Evolutionary conservation across 202 grass and related monocot species (phyloP).

Genomic region (Setaria viridis): DNA sequence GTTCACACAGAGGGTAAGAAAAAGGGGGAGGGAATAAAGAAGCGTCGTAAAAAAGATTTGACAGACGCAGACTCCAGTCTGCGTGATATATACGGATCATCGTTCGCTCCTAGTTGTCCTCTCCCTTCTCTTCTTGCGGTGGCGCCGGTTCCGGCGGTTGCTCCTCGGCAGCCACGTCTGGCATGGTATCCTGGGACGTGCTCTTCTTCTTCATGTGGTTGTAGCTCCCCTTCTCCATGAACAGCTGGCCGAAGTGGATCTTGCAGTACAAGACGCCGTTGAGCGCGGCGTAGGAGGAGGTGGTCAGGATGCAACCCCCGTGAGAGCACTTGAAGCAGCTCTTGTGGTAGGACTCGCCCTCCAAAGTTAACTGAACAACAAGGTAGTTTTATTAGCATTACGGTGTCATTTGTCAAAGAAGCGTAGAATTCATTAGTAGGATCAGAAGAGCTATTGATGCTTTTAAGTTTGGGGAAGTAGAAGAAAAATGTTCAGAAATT

Average conservation of each 20-base stretch:
- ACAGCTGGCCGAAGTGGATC: constrained; percentile 89
- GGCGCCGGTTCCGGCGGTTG: constrained; percentile 6
- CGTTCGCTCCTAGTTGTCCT: constrained; percentile 49
- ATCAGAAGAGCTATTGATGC: neutral
- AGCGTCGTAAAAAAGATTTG: constrained; percentile 7
- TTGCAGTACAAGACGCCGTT: constrained; percentile 95
- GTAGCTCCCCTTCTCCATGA: constrained; percentile 99
- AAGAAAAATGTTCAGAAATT: neutral
- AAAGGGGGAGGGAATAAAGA: constrained; percentile 7
- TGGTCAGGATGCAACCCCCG: constrained; percentile 83
- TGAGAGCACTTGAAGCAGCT: constrained; percentile 95
- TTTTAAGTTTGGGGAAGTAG: neutral
- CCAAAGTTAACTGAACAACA: constrained; percentile 70
- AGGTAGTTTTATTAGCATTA: neutral
- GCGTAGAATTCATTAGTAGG: neutral
- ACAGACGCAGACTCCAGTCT: constrained; percentile 11
- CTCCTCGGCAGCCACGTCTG: constrained; percentile 49
- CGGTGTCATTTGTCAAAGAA: neutral
- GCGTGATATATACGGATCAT: neutral
- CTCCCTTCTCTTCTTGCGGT: constrained; percentile 46
- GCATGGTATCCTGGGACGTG: constrained; percentile 50
- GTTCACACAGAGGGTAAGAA: constrained; percentile 8
- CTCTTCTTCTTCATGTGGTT: constrained; percentile 83
- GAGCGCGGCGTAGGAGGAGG: constrained; percentile 86
- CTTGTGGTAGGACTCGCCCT: constrained; percentile 95